phyloP scores from a whole-genome alignment of 495 filamentous ascomycete species.

The Talaromyces stipitatus region DNA sequence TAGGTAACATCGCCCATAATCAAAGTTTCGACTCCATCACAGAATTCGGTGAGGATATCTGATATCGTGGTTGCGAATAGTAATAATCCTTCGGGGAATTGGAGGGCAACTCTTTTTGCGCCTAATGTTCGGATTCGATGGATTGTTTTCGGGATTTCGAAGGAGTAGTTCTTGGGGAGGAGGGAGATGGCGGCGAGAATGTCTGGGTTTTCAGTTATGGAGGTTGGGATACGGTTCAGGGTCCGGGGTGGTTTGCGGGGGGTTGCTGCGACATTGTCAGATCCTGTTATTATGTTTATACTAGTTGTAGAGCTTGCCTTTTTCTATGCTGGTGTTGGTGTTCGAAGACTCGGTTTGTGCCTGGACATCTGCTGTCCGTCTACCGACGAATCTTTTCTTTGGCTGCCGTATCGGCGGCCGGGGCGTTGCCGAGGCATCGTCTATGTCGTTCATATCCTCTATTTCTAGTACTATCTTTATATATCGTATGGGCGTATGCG shows the following conservation, averaged over 20 bases:
- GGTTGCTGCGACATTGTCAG: slow-evolving; percentile 35
- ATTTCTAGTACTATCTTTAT: neutral
- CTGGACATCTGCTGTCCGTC: slow-evolving; percentile 52
- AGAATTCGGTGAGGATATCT: slow-evolving; percentile 93
- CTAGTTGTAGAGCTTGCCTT: slow-evolving; percentile 26
- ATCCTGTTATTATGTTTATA: slow-evolving; percentile 8
- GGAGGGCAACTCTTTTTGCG: slow-evolving; percentile 76
- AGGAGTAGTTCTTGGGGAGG: slow-evolving; percentile 89
- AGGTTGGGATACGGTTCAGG: slow-evolving; percentile 80
- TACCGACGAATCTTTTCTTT: slow-evolving; percentile 73
- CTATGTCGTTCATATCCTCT: neutral
- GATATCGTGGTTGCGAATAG: slow-evolving; percentile 97
- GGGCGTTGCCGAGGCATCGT: neutral
- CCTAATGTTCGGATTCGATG: slow-evolving; percentile 76
- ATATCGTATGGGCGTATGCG: too few species aligned
- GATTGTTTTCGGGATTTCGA: slow-evolving; percentile 97
- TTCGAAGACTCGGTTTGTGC: slow-evolving; percentile 30
- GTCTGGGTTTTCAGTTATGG: slow-evolving; percentile 80
- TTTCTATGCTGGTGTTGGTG: slow-evolving; percentile 39
- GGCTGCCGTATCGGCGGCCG: slow-evolving; percentile 35
- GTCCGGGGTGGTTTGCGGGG: slow-evolving; percentile 64
- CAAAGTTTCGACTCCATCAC: slow-evolving; percentile 78
- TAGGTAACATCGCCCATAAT: slow-evolving; percentile 99
- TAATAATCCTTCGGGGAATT: slow-evolving; percentile 93
- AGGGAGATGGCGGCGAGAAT: slow-evolving; percentile 83